Evolutionary conservation across 805 yeast genomes (phyloP), one percentile per base, ranked within the genome.

Genomic region (Vanderwaltozyma polyspora): DNA sequence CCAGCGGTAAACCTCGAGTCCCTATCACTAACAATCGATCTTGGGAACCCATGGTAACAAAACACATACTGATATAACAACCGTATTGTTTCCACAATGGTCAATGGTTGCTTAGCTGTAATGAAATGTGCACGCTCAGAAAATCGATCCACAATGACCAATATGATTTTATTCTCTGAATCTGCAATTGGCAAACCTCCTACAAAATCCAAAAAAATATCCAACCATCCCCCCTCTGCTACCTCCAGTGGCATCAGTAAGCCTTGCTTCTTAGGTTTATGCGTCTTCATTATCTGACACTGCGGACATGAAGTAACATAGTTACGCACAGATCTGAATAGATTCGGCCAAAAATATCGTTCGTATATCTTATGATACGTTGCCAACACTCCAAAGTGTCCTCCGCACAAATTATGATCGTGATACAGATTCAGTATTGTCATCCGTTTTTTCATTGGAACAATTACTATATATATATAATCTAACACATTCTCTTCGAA

Each of bases 81-180:
- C n/a, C 44, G 41, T n/a, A 44, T 36, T 5, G 38, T 36, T 26
- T 34, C 44, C 13, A 22, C 32, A 2, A 49, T 34, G 13, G 33
- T 31, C 13, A 39, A 19, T 9, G 36, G 21, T 16, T 44, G 42
- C 4, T 16, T 19, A 15, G 36, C 15, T 2, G 46, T 31, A 10
- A 38, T 32, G 25, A 46, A 39, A 19, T 43, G 44, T 2, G 40
- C 38, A 11, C 46, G 28, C 19, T 46, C 45, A 5, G 39, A 34
- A 15, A 44, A 41, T 6, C 39, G 4, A 30, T 45, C 44, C 1
- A 43, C 48, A n/a, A 45, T 41, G 2, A 45, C 40, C 26, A 45
- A 7, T 6, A 39, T 45, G 35, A 41, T 38, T 17, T 42, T 31
- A 5, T 33, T 16, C 1, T 22, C 23, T 9, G 19, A 13, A 11